These are phyloP conservation scores for Balakata baccata DNA, from an alignment of 345 rosid genomes.

Conservation along the genomic window DNA sequence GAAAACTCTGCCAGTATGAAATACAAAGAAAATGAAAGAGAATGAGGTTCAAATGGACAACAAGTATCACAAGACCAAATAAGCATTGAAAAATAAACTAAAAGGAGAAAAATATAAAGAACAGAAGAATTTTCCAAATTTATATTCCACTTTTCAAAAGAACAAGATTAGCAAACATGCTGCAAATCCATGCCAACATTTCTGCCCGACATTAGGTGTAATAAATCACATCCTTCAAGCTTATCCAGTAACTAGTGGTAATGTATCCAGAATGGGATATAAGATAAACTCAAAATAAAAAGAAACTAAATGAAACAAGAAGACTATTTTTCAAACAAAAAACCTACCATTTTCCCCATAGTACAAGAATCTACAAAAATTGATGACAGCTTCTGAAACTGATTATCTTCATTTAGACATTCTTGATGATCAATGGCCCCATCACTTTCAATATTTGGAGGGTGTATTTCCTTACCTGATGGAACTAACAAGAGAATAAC, in stretches of 20 bases:
- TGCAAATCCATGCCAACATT: slow-evolving; percentile 6
- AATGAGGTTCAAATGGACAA: neutral
- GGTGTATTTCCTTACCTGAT: slow-evolving; percentile 19
- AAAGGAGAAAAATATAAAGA: neutral
- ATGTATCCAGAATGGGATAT: neutral
- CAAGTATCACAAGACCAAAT: neutral
- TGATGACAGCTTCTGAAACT: slow-evolving; percentile 26
- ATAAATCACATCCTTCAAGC: neutral
- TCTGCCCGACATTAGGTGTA: neutral
- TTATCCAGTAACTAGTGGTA: neutral
- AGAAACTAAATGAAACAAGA: neutral
- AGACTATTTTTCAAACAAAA: neutral
- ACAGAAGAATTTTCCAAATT: neutral
- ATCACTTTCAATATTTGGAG: slow-evolving; percentile 16
- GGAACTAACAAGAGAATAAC: slow-evolving; percentile 19
- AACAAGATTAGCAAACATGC: neutral
- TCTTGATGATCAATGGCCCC: slow-evolving; percentile 16
- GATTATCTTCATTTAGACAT: slow-evolving; percentile 25
- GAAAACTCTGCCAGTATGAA: neutral
- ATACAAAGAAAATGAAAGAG: neutral
- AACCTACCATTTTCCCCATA: slow-evolving; percentile 29
- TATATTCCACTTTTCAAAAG: neutral
- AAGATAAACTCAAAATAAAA: neutral
- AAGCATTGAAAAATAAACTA: neutral
- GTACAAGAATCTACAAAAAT: slow-evolving; percentile 24